Evolutionary conservation across 2,329 filamentous ascomycete species (phyloP), one percentile per base, ranked within the genome.

Genomic region (Fusarium haematococcum): DNA sequence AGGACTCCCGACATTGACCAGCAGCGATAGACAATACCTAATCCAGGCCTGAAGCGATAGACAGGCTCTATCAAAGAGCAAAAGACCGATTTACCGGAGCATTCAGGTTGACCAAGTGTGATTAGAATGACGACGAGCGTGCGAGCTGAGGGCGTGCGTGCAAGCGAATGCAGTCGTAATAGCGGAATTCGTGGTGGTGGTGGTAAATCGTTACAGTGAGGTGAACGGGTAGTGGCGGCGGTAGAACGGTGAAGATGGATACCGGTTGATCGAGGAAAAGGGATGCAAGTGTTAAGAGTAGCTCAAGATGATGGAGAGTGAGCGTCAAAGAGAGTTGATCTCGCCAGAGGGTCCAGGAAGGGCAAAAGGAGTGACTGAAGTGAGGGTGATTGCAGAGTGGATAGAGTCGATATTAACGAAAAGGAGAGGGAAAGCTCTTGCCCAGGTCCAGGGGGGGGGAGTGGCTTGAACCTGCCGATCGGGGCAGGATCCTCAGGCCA

Each of bases 341-440:
- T 70, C 71, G 69, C 63, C 63, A 70, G 68, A 75, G 68, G 70
- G 70, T 75, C 75, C 68, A 77, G 74, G 74, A 78, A 71, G 74
- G 74, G 75, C 75, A 79, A 82, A 84, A 82, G 79, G 81, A 83
- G 81, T 81, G 82, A 84, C 82, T 83, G 79, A 80, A 81, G 80
- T 82, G 80, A 83, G 80, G 70, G 81, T 79, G 81, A 81, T 79
- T 79, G 77, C 78, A 79, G 75, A 81, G 81, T 82, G 81, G 81
- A 82, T 80, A 79, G 77, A 73, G 76, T 79, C 78, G 81, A 83
- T 81, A 82, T 81, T 80, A 81, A 79, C 75, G 75, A 79, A 83
- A 84, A 83, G 80, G 80, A 80, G 79, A 81, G 76, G 71, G 75
- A 77, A 78, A 78, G 78, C 75, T 78, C 74, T 78, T 75, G 73